These are phyloP conservation scores for Taiwanofungus camphoratus DNA, from an alignment of 1,284 basidiomycete species.

Conservation along the genomic window DNA sequence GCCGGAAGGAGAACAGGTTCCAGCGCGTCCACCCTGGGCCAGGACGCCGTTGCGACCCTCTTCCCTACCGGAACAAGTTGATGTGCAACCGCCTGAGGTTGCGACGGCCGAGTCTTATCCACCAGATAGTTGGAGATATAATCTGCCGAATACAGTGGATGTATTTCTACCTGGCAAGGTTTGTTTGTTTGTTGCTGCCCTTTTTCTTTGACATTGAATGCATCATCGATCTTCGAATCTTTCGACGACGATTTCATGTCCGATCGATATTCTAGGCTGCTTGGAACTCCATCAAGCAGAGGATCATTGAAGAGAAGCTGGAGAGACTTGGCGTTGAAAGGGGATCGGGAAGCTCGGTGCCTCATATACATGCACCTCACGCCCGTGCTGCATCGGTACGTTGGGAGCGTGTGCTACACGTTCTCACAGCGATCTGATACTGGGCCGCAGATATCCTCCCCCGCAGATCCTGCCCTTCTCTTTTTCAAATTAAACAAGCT, in stretches of 20 bases:
- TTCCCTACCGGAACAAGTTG: conserved; percentile 32
- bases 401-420: conserved; percentile 17
- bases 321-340: conserved; percentile 72
- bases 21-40: conserved; percentile 54
- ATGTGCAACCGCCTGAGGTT: conserved; percentile 40
- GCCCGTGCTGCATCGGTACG: conserved; percentile 73
- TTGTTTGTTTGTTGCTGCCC: conserved; percentile 19
- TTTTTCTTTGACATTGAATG: too few relatives aligned
- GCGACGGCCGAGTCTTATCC: conserved; percentile 54
- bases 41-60: conserved; percentile 47
- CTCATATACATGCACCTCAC: conserved; percentile 64
- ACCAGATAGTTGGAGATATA: conserved; percentile 48
- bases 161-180: conserved; percentile 82
- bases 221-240: too few relatives aligned
- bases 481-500: conserved; percentile 78
- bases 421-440: conserved; percentile 3
- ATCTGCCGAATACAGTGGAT: conserved; percentile 61
- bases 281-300: conserved; percentile 67
- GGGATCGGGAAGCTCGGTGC: conserved; percentile 48
- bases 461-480: conserved; percentile 73
- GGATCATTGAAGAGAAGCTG: conserved; percentile 71
- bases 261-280: conserved; percentile 38
- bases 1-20: conserved; percentile 35
- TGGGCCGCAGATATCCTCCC: conserved; percentile 68
- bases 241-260: too few relatives aligned